These are phyloP conservation scores for Suillus alpinus DNA, from an alignment of 768 basidiomycete species.

Conservation along the genomic window DNA sequence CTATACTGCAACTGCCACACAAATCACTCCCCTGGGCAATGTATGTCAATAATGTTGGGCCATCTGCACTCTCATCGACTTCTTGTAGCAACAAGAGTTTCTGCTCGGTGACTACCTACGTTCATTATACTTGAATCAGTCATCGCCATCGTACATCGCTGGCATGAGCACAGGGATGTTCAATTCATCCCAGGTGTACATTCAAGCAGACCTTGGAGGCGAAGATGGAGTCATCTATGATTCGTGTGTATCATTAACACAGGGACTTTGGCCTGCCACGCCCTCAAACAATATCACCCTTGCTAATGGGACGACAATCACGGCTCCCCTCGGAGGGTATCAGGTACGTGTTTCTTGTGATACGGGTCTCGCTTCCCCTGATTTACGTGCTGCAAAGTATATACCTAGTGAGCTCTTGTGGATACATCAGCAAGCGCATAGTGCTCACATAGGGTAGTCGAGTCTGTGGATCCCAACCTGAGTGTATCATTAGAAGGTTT, in stretches of 20 bases:
- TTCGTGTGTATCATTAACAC: slow-evolving; percentile 63
- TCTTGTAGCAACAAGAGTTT: slow-evolving; percentile 50
- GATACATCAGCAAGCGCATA: background rate
- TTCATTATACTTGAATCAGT: slow-evolving; percentile 49
- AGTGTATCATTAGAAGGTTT: slow-evolving; percentile 68
- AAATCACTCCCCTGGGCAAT: slow-evolving; percentile 68
- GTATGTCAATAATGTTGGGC: slow-evolving; percentile 32
- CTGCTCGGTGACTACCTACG: slow-evolving; percentile 54
- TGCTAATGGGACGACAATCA: slow-evolving; percentile 62
- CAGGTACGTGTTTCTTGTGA: slow-evolving; percentile 35
- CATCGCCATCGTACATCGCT: slow-evolving; percentile 52
- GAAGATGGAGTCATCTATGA: slow-evolving; percentile 68
- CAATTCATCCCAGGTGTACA: slow-evolving; percentile 38
- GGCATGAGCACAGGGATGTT: slow-evolving; percentile 35
- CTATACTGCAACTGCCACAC: slow-evolving; percentile 53
- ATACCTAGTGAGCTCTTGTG: slow-evolving; percentile 36
- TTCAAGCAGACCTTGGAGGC: slow-evolving; percentile 67
- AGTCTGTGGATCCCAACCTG: slow-evolving; percentile 59
- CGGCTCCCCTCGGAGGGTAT: slow-evolving; percentile 63
- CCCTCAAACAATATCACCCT: slow-evolving; percentile 47
- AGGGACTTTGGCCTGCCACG: slow-evolving; percentile 64
- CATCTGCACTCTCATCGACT: background rate
- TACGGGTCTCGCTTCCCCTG: slow-evolving; percentile 1
- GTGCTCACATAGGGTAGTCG: slow-evolving; percentile 38
- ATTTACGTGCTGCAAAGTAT: slow-evolving; percentile 31